Evolutionary conservation across 805 yeast genomes (phyloP).

Genomic region (Kazachstania psychrophila): DNA sequence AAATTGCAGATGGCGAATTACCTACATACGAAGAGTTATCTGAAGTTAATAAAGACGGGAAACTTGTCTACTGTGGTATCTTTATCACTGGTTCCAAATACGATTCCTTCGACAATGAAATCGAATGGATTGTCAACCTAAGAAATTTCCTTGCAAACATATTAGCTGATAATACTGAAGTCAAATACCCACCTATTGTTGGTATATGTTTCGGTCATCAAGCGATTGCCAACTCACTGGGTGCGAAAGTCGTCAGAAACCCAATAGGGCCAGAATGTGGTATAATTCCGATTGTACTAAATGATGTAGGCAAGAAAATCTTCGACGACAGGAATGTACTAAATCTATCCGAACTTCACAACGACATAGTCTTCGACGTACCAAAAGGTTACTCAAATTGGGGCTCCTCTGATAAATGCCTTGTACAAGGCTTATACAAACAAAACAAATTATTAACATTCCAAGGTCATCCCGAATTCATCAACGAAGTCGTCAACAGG

Average conservation of each 20-base stretch:
- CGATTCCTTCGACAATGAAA: constrained; percentile 35
- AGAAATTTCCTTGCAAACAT: constrained; percentile 29
- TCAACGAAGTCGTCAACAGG: constrained; percentile 25
- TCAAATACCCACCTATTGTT: constrained; percentile 37
- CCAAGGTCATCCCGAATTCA: constrained; percentile 89
- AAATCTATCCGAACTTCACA: constrained; percentile 47
- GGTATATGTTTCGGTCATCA: constrained; percentile 91
- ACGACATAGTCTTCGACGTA: constrained; percentile 42
- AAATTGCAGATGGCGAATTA: constrained; percentile 15
- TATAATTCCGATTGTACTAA: constrained; percentile 39
- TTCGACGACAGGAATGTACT: constrained; percentile 21
- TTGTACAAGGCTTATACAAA: constrained; percentile 58
- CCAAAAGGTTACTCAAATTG: constrained; percentile 35
- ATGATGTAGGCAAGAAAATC: constrained; percentile 26
- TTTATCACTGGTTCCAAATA: constrained; percentile 41
- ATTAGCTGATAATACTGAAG: constrained; percentile 7
- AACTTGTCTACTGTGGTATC: constrained; percentile 29
- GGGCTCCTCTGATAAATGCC: constrained; percentile 49
- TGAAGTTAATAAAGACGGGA: constrained; percentile 5
- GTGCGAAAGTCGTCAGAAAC: constrained; percentile 48
- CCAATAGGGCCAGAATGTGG: constrained; percentile 71
- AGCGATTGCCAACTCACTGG: constrained; percentile 56
- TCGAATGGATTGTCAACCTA: constrained; percentile 35
- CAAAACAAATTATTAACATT: constrained; percentile 48
- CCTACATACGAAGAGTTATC: constrained; percentile 17